These are phyloP conservation scores for Schwanniomyces vanrijiae DNA, from an alignment of 805 yeast species.

Conservation along the genomic window DNA sequence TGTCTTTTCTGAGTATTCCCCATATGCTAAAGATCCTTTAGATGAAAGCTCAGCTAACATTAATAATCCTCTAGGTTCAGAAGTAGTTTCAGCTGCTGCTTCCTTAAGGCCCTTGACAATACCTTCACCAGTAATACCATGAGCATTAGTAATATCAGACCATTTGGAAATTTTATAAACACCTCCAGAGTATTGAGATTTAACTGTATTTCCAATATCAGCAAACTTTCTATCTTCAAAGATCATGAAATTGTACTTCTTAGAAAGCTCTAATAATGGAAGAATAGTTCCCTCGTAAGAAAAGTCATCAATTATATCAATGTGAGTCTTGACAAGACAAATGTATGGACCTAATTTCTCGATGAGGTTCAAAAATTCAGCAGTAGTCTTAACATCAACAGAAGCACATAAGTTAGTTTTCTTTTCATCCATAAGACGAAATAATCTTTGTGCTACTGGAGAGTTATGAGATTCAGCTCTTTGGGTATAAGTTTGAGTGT, in stretches of 20 bases:
- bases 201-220: slow-evolving; percentile 96
- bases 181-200: slow-evolving; percentile 90
- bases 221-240: slow-evolving; percentile 98
- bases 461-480: slow-evolving; percentile 75
- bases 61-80: slow-evolving; percentile 82
- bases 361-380: slow-evolving; percentile 67
- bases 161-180: slow-evolving; percentile 85
- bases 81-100: slow-evolving; percentile 69
- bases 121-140: slow-evolving; percentile 95
- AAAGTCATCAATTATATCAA: slow-evolving; percentile 90
- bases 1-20: slow-evolving; percentile 84
- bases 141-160: slow-evolving; percentile 98
- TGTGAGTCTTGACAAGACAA: slow-evolving; percentile 90
- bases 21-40: slow-evolving; percentile 90
- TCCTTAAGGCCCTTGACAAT: slow-evolving; percentile 84
- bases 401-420: slow-evolving; percentile 93
- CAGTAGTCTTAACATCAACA: slow-evolving; percentile 80
- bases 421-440: slow-evolving; percentile 73
- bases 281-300: slow-evolving; percentile 72
- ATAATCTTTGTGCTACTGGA: slow-evolving; percentile 74
- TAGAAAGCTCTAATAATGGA: slow-evolving; percentile 71
- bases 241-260: slow-evolving; percentile 83
- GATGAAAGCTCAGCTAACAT: slow-evolving; percentile 96
- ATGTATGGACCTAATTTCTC: slow-evolving; percentile 89
- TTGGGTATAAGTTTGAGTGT: slow-evolving; percentile 49